A percentile compares a stretch with the other conserved stretches of the same genome.
These are phyloP conservation scores for Prasinococcaceae sp. DNA, from an alignment of 139 green algal genomes.

Conservation along the genomic window DNA sequence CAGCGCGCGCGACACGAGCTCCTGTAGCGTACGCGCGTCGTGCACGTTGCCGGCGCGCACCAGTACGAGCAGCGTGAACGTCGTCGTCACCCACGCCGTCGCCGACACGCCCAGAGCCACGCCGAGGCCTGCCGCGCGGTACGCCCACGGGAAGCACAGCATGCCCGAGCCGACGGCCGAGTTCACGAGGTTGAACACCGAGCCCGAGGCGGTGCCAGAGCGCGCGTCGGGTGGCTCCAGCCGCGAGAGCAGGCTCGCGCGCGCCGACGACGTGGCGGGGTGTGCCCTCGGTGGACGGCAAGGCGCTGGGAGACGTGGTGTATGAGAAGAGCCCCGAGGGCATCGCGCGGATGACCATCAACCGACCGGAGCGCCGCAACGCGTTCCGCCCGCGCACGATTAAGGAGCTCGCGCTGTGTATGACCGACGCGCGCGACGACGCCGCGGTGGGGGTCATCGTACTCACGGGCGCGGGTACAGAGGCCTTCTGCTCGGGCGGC, in stretches of 20 bases:
- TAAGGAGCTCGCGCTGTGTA: slow-evolving; percentile 73
- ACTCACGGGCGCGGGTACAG: slow-evolving; percentile 62
- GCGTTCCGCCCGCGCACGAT: slow-evolving; percentile 86
- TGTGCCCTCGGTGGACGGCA: too few relatives aligned
- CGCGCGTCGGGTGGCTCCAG: slow-evolving; percentile 19
- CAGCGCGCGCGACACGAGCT: too few relatives aligned
- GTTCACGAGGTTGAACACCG: slow-evolving; percentile 2
- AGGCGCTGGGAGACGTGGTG: slow-evolving; percentile 57
- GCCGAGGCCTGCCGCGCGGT: background rate
- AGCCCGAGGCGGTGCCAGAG: background rate
- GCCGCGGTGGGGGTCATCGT: slow-evolving; percentile 75
- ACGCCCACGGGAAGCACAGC: slow-evolving; percentile 2
- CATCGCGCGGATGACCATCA: slow-evolving; percentile 94
- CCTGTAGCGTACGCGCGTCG: too few relatives aligned
- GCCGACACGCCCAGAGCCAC: too few relatives aligned
- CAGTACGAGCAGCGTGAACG: too few relatives aligned
- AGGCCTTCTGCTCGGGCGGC: slow-evolving; percentile 91
- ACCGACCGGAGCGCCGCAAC: slow-evolving; percentile 79
- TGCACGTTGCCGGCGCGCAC: too few relatives aligned
- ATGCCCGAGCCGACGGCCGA: background rate
- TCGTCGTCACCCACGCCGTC: too few relatives aligned
- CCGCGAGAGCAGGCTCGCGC: slow-evolving; percentile 38
- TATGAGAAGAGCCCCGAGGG: slow-evolving; percentile 78
- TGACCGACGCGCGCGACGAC: slow-evolving; percentile 79
- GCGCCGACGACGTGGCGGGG: slow-evolving; percentile 26